Conservation (phyloP, 2,329 filamentous ascomycete species). For the Botryotinia narcissicola region DNA sequence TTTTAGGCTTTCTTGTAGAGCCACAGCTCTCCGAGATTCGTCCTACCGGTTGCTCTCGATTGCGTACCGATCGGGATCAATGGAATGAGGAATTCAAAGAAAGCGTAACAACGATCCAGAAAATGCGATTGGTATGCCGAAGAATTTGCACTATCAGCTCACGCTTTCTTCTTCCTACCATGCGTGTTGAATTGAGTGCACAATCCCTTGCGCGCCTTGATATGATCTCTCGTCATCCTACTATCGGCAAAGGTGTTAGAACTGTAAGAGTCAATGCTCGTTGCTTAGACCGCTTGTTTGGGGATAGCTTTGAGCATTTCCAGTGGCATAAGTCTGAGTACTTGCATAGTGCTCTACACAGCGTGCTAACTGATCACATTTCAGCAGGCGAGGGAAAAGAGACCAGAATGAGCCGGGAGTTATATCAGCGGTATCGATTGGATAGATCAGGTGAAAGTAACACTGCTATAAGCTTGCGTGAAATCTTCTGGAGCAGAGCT, state of each 20-base stretch:
- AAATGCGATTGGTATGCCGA: neutral
- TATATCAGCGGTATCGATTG: neutral
- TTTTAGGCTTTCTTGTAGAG: neutral
- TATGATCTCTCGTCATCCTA: neutral
- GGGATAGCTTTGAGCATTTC: neutral
- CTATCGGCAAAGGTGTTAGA: neutral
- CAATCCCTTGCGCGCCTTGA: neutral
- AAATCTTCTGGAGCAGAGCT: neutral
- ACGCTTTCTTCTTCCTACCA: neutral
- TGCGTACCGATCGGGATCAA: no score
- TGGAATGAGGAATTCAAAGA: neutral
- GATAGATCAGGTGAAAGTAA: neutral
- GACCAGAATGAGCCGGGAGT: neutral
- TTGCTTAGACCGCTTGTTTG: neutral
- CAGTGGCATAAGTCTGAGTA: neutral
- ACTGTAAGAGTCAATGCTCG: neutral
- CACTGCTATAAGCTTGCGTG: neutral
- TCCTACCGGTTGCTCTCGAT: neutral
- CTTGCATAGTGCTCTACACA: neutral
- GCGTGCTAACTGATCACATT: neutral
- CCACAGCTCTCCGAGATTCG: neutral
- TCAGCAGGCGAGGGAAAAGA: neutral
- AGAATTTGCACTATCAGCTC: neutral
- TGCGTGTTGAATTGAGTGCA: neutral
- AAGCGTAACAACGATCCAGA: neutral